These are phyloP conservation scores for Chrysoporthe puriensis DNA, from an alignment of 2,329 filamentous ascomycete genomes.

Conservation along the genomic window DNA sequence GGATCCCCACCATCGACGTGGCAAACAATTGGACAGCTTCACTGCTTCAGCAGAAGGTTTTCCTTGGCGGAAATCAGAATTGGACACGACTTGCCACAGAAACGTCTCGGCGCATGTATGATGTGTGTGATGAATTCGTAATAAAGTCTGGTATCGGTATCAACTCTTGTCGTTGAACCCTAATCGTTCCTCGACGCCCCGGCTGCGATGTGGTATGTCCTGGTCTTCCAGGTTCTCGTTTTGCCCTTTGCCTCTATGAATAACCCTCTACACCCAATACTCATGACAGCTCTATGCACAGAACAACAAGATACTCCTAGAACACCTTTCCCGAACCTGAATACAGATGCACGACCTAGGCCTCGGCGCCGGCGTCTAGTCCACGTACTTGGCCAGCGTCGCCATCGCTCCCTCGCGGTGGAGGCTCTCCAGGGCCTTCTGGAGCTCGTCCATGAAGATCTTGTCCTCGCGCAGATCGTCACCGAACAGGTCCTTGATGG, in stretches of 20 bases:
- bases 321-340: neutral
- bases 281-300: neutral
- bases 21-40: no score
- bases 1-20: no score
- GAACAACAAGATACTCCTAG: neutral
- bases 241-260: neutral
- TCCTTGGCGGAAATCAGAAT: no score
- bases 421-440: slow-evolving; percentile 52
- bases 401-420: slow-evolving; percentile 51
- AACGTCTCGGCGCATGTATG: neutral
- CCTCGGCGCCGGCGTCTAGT: slow-evolving; percentile 24
- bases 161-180: neutral
- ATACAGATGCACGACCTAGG: neutral
- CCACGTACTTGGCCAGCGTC: slow-evolving; percentile 53
- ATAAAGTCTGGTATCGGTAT: neutral
- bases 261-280: neutral
- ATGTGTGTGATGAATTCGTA: neutral
- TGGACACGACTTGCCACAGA: no score
- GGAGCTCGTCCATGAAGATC: slow-evolving; percentile 51
- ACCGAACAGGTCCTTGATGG: slow-evolving; percentile 52
- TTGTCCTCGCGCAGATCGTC: slow-evolving; percentile 53
- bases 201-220: neutral
- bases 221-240: neutral
- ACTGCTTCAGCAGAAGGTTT: no score
- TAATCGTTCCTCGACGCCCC: neutral